A percentile compares a stretch with the other conserved stretches of the same genome.
Conservation (phyloP, 2,329 filamentous ascomycete genomes). For the Exophiala aquamarina region DNA sequence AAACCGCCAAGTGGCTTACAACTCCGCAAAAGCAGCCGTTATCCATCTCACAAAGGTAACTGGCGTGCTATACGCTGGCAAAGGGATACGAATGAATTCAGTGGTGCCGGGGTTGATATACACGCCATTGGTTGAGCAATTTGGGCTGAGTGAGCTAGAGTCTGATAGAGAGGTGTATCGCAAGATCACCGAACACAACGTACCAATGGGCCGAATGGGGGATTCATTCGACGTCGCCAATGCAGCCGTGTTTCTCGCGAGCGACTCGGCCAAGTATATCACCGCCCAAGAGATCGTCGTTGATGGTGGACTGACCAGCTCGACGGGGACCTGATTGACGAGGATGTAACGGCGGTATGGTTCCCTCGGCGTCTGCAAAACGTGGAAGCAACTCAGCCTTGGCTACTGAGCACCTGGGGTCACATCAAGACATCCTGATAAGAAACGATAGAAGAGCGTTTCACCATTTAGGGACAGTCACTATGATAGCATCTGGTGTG, state of each 20-base stretch:
- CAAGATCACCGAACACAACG: slow-evolving; percentile 52
- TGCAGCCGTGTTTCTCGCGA: slow-evolving; percentile 34
- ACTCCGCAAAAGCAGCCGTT: slow-evolving; percentile 52
- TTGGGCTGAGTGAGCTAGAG: slow-evolving; percentile 46
- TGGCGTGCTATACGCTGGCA: slow-evolving; percentile 43
- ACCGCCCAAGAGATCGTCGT: slow-evolving; percentile 38
- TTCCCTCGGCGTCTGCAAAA: too few species aligned
- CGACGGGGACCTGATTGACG: background rate
- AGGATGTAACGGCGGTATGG: background rate
- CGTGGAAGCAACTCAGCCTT: too few species aligned
- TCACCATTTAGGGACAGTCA: too few species aligned
- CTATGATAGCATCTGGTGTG: too few species aligned
- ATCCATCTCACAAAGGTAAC: slow-evolving; percentile 53
- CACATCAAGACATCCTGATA: too few species aligned
- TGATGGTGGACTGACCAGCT: slow-evolving; percentile 31
- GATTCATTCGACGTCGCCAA: slow-evolving; percentile 37
- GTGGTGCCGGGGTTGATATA: slow-evolving; percentile 59
- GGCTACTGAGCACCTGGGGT: too few species aligned
- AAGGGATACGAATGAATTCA: slow-evolving; percentile 52
- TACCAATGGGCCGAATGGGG: slow-evolving; percentile 36
- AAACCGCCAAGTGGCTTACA: slow-evolving; percentile 57
- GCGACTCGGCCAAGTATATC: slow-evolving; percentile 34
- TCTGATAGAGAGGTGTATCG: slow-evolving; percentile 51
- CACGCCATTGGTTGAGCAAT: slow-evolving; percentile 50
- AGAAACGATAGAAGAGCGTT: too few species aligned